Evolutionary conservation across 2,329 filamentous ascomycete species (phyloP).

Genomic region (Cadophora sp.): DNA sequence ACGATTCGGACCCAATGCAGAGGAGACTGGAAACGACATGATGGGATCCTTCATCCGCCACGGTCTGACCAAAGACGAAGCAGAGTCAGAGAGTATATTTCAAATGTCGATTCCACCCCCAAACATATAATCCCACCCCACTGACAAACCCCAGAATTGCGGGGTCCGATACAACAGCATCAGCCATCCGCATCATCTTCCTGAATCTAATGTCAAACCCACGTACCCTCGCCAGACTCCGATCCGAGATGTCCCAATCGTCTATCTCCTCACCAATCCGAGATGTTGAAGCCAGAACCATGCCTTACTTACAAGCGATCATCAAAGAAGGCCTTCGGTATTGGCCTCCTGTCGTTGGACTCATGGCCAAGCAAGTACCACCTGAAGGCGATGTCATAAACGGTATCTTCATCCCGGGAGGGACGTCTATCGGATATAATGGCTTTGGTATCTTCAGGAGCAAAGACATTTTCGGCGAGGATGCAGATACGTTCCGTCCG

Average conservation of each 20-base stretch:
- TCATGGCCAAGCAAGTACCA: slow-evolving; percentile 30
- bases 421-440: slow-evolving; percentile 24
- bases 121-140: background rate
- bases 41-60: slow-evolving; percentile 52
- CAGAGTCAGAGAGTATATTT: slow-evolving; percentile 21
- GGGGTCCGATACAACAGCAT: slow-evolving; percentile 54
- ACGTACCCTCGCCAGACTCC: slow-evolving; percentile 52
- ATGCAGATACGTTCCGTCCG: slow-evolving; percentile 52
- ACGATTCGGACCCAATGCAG: slow-evolving; percentile 51
- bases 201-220: slow-evolving; percentile 59
- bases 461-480: slow-evolving; percentile 47
- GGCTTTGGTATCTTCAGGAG: slow-evolving; percentile 47
- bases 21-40: slow-evolving; percentile 54
- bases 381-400: slow-evolving; percentile 27
- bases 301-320: slow-evolving; percentile 56
- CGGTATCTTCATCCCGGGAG: slow-evolving; percentile 37
- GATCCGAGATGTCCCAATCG: slow-evolving; percentile 51
- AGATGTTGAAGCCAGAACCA: slow-evolving; percentile 48
- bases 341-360: slow-evolving; percentile 50
- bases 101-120: slow-evolving; percentile 14
- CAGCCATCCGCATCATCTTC: slow-evolving; percentile 58
- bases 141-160: slow-evolving; percentile 48
- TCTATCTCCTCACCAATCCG: slow-evolving; percentile 30
- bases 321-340: slow-evolving; percentile 57
- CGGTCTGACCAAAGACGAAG: slow-evolving; percentile 25